These are phyloP conservation scores for Domatiomyces catenatus DNA, from an alignment of 2,329 filamentous ascomycete species.

Conservation along the genomic window DNA sequence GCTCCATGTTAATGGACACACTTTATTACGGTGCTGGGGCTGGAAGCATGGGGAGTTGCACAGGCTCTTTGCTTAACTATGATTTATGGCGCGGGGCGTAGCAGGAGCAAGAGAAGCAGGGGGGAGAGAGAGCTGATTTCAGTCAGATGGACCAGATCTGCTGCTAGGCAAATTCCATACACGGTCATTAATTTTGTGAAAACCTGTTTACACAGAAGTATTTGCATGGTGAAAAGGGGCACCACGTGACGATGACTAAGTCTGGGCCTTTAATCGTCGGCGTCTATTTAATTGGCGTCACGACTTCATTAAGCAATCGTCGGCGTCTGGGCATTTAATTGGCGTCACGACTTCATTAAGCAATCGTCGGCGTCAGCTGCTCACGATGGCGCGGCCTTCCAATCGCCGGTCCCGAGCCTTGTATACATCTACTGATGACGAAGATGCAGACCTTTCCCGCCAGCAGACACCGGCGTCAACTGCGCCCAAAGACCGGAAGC, in stretches of 20 bases:
- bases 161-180: background rate
- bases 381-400: conserved; percentile 7
- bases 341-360: background rate
- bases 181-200: background rate
- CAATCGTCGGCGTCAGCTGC: background rate
- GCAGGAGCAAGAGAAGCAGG: background rate
- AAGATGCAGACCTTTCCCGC: conserved; percentile 12
- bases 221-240: too few relatives aligned
- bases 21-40: background rate
- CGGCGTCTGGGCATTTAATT: background rate
- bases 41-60: background rate
- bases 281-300: background rate
- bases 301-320: background rate
- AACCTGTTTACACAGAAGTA: too few relatives aligned
- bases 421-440: conserved; percentile 10
- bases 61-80: background rate
- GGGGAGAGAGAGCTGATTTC: background rate
- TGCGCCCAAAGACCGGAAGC: conserved; percentile 15
- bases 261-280: too few relatives aligned
- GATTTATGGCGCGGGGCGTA: background rate
- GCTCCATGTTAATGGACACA: background rate
- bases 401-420: conserved; percentile 9
- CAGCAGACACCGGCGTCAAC: conserved; percentile 15
- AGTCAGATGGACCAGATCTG: background rate
- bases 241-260: too few relatives aligned